Evolutionary conservation across 345 rosid genomes (phyloP), one percentile per base, ranked within the genome.

Genomic region (Pistacia vera): DNA sequence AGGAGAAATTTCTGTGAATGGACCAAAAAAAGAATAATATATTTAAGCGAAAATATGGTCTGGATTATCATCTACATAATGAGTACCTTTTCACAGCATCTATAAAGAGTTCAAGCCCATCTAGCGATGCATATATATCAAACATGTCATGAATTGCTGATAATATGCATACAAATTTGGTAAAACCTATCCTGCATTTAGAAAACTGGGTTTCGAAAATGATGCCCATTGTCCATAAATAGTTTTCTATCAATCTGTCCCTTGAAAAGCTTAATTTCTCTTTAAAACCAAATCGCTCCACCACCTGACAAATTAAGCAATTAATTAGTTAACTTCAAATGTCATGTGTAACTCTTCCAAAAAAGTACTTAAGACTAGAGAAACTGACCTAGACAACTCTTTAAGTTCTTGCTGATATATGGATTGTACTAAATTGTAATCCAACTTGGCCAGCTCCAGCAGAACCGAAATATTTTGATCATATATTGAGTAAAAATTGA

Each of bases 61-160:
- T 6, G 41, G 7, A 38, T 38, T 38, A 38, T 38, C 41, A 38
- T 38, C 7, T 38, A 38, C 41, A 38, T 38, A 38, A 2, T 38
- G 41, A 38, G 13, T 56, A 74, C 78, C 64, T 68, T 36, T 68
- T 63, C 1, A 68, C 75, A 35, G 75, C 71, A 10, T 54, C 11
- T 12, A 79, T 75, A 17, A 75, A 75, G n/a, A 63, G 72, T 63
- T 70, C 75, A 58, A 79, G 82, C 55, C 70, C 82, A 12, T 79
- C 68, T 46, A 11, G n/a, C 1, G 60, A 52, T 69, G 72, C 79
- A 70, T 70, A 69, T 13, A 75, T 38, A 46, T 79, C 79, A 13
- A 75, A 75, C 60, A 79, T 75, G 55, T 79, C 82, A 63, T 79
- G 75, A 63, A 74, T 68, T 13, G 67, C 72, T 0, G 71, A 62